phyloP scores from a whole-genome alignment of 768 basidiomycete genomes.

The Solioccasus polychromus region DNA sequence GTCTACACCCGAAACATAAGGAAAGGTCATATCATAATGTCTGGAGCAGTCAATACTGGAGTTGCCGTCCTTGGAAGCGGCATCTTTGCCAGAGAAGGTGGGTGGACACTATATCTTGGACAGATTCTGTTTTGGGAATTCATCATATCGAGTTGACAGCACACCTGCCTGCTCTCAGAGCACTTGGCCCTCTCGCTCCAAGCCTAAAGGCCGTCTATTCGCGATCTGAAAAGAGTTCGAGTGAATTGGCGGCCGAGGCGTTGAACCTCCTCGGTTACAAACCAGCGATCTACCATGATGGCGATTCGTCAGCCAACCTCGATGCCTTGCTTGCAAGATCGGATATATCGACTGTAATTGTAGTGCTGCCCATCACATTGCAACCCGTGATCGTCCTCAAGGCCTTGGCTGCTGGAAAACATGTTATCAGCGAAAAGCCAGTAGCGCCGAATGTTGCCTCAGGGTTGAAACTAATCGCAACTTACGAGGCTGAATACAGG shows the following conservation, averaged over 20 bases:
- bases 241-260: constrained; percentile 50
- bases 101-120: constrained; percentile 19
- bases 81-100: constrained; percentile 74
- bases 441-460: constrained; percentile 66
- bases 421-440: constrained; percentile 89
- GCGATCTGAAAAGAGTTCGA: constrained; percentile 61
- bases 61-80: constrained; percentile 82
- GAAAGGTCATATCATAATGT: constrained; percentile 30
- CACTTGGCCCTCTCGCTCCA: constrained; percentile 45
- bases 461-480: constrained; percentile 61
- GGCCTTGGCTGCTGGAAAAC: constrained; percentile 73
- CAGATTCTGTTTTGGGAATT: constrained; percentile 15
- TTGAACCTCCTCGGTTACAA: constrained; percentile 35
- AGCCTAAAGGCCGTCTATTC: constrained; percentile 75
- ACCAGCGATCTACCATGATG: constrained; percentile 59
- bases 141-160: constrained; percentile 39
- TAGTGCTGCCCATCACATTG: constrained; percentile 72
- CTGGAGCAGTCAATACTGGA: constrained; percentile 38
- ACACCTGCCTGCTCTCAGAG: constrained; percentile 73
- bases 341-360: constrained; percentile 71
- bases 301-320: constrained; percentile 42
- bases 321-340: constrained; percentile 61
- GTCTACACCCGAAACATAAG: not conserved
- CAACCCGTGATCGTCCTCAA: constrained; percentile 69
- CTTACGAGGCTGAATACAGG: constrained; percentile 63